Evolutionary conservation across 169 alveolate genomes (phyloP), one percentile per base, ranked within the genome.

Genomic region (Eimeria mitis): DNA sequence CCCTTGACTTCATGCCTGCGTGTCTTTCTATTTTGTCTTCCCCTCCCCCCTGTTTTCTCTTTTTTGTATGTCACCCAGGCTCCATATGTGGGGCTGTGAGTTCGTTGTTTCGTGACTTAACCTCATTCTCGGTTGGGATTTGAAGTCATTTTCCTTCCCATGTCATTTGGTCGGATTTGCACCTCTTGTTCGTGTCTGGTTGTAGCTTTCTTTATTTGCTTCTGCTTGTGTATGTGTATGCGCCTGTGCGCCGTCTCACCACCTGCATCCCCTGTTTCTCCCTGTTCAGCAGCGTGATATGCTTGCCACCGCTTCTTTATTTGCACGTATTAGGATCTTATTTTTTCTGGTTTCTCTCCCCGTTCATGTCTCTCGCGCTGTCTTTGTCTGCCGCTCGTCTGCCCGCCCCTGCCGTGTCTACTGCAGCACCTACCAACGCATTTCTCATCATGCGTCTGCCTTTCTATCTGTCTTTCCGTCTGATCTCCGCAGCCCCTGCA

Each of bases 401-500:
- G 25, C n/a, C 31, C 31, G 54, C 54, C 54, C 9, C 14, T 40
- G 14, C 81, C 31, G 52, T 37, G 54, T 31, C 52, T 4, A 42
- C 78, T 68, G 37, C 47, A n/a, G n/a, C 47, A 28, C 47, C 2
- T 68, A n/a, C 7, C 7, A 3, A 68, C 78, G 7, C 44, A 37
- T 5, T 44, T 42, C 23, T 75, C 61, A 42, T 5, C 59, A 21
- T 11, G 42, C 11, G 65, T 76, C 37, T 42, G 87, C 13, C n/a
- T 23, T 40, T n/a, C 65, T 25, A 37, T 78, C 40, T 78, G 70
- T 13, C 90, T 52, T n/a, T n/a, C n/a, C n/a, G 25, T 81, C 34
- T 81, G 89, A 11, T 42, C 40, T 56, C 34, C 42, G 73, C 75
- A 83, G 90, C 25, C 54, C 76, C 73, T 40, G 37, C 70, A 34